These are phyloP conservation scores for Ogataea populi-albae DNA, from an alignment of 805 yeast genomes.

Conservation along the genomic window DNA sequence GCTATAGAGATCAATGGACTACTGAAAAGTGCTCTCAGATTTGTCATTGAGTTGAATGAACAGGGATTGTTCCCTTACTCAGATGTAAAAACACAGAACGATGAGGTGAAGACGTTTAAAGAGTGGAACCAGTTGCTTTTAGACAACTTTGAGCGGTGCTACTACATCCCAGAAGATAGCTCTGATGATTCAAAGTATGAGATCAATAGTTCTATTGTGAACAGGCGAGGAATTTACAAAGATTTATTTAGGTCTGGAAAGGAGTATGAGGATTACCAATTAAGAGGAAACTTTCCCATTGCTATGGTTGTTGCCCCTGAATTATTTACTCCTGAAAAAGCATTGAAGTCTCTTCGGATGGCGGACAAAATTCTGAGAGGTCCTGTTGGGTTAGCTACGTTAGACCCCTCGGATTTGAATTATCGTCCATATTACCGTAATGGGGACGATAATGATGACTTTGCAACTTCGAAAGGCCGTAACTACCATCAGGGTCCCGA, in stretches of 20 bases:
- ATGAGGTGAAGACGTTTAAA: slow-evolving; percentile 49
- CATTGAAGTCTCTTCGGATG: slow-evolving; percentile 57
- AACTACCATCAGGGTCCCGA: slow-evolving; percentile 99
- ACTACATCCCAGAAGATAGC: slow-evolving; percentile 68
- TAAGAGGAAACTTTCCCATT: slow-evolving; percentile 88
- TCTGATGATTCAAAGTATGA: slow-evolving; percentile 58
- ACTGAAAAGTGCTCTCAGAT: slow-evolving; percentile 78
- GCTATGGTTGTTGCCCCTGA: slow-evolving; percentile 97
- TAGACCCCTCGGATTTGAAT: slow-evolving; percentile 90
- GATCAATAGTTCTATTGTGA: slow-evolving; percentile 62
- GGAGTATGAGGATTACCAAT: slow-evolving; percentile 89
- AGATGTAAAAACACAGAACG: slow-evolving; percentile 58
- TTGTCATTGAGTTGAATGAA: slow-evolving; percentile 59
- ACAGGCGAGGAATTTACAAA: slow-evolving; percentile 92
- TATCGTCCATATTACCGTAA: slow-evolving; percentile 88
- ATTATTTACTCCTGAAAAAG: slow-evolving; percentile 62
- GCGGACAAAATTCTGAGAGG: slow-evolving; percentile 82
- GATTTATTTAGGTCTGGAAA: slow-evolving; percentile 80
- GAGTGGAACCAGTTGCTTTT: slow-evolving; percentile 74
- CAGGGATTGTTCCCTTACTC: slow-evolving; percentile 56
- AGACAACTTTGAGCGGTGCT: slow-evolving; percentile 74
- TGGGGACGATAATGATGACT: slow-evolving; percentile 76
- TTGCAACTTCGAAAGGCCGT: slow-evolving; percentile 91
- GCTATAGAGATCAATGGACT: slow-evolving; percentile 90
- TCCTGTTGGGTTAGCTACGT: slow-evolving; percentile 85